Conservation (phyloP, 139 green algal genomes). For the Limnomonas spitsbergensis region DNA sequence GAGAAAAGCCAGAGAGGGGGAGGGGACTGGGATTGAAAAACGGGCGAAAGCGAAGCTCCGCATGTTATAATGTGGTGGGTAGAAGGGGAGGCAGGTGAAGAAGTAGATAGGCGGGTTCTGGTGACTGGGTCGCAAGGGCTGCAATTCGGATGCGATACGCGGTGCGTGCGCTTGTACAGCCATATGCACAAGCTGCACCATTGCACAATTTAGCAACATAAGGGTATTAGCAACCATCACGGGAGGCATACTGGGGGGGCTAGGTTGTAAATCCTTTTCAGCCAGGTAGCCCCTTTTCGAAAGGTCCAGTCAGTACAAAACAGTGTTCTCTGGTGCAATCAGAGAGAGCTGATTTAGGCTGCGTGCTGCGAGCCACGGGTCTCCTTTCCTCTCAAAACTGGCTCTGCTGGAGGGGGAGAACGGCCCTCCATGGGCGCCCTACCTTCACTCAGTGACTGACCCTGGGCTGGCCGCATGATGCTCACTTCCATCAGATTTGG, state of each 20-base stretch:
- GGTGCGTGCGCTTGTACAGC: too few species aligned
- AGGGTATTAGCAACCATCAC: too few species aligned
- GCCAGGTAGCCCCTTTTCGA: too few species aligned
- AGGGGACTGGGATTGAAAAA: background rate
- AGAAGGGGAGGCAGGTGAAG: too few species aligned
- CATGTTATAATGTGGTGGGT: conserved; percentile 8
- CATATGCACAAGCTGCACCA: too few species aligned
- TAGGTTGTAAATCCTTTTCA: too few species aligned
- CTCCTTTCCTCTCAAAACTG: too few species aligned
- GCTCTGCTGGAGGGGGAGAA: background rate
- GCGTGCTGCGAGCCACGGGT: background rate
- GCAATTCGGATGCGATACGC: too few species aligned
- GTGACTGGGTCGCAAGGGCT: too few species aligned
- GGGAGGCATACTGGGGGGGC: too few species aligned
- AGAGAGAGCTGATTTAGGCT: background rate
- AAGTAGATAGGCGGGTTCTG: too few species aligned
- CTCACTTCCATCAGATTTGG: background rate
- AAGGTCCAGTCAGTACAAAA: background rate
- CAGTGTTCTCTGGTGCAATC: background rate
- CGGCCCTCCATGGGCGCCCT: background rate
- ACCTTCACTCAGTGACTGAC: conserved; percentile 2
- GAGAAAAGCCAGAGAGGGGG: background rate
- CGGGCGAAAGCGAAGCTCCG: background rate
- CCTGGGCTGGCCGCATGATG: background rate
- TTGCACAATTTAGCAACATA: too few species aligned